Base-by-base conservation (phyloP, 2,329 filamentous ascomycete genomes). In the Ilyonectria robusta region DNA sequence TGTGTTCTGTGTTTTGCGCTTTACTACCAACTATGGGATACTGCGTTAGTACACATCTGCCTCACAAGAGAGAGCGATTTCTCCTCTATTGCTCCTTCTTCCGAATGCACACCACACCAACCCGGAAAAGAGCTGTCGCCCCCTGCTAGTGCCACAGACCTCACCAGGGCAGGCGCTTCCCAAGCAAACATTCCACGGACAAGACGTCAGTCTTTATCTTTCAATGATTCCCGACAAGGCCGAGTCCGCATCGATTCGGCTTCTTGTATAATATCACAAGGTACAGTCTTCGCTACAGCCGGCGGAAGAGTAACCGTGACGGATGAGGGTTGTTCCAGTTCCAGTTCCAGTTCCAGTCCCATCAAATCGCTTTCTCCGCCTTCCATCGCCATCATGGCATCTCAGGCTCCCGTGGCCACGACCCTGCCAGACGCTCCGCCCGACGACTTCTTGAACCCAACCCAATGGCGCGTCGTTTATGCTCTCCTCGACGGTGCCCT, bases 401-500 rank as follows among this genome's bases (percentile, higher is more conserved):
- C 72, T 55, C 74, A 67, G 35, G 59, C 62, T 60, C 73, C 74
- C 44, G 37, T 69, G 47, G 54, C 68, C 59, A 72, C 72, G 48
- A 60, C 68, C 58, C 65, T 80, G 51, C 79, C 79, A 9, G 66
- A 72, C 3, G 60, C 65, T 51, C 79, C 79, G 31, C 44, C 75
- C 37, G 48, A 62, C 47, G 73, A 78, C 67, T 85, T 83, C 74
- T 84, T 87, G 72, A 81, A 78, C 46, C 79, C 82, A 55, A 77
- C 79, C 19, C 85, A 89, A 79, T 91, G 88, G 89, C 77, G 81
- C 44, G 84, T 86, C 2, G 74, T 90, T 47, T 82, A 85, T 70
- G 82, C 88, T 2, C 78, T 91, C 7, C 77, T 90, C 46, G 88
- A 91, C 70, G 87, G 85, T n/a, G 78, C 88, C 19, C 79, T 93